These are phyloP conservation scores for Neospermospora avenae DNA, from an alignment of 2,329 filamentous ascomycete species.

Conservation along the genomic window DNA sequence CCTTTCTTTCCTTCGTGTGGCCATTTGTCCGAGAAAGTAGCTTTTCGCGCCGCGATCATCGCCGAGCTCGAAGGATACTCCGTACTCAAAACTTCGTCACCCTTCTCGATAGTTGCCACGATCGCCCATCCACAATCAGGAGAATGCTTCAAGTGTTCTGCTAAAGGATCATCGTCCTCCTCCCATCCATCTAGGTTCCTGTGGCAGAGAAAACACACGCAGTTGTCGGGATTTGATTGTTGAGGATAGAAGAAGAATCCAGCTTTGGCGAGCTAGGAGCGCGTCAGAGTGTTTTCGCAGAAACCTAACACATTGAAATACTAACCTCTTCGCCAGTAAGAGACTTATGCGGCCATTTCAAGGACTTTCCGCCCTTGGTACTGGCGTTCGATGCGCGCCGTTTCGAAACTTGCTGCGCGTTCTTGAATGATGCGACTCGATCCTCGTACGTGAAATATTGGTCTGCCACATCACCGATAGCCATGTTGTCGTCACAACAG, in stretches of 20 bases:
- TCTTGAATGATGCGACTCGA: slow-evolving; percentile 77
- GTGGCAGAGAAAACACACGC: slow-evolving; percentile 81
- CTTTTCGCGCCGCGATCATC: slow-evolving; percentile 73
- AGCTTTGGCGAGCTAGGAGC: slow-evolving; percentile 72
- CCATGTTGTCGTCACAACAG: slow-evolving; percentile 22
- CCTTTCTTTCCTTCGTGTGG: slow-evolving; percentile 84
- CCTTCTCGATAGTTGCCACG: slow-evolving; percentile 58
- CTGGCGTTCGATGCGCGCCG: slow-evolving; percentile 66
- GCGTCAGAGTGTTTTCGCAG: slow-evolving; percentile 13
- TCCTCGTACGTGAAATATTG: slow-evolving; percentile 64
- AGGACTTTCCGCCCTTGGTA: slow-evolving; percentile 53
- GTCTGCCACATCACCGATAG: slow-evolving; percentile 36
- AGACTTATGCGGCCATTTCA: slow-evolving; percentile 75
- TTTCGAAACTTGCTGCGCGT: slow-evolving; percentile 59
- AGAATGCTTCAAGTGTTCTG: slow-evolving; percentile 82
- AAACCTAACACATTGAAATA: slow-evolving; percentile 35
- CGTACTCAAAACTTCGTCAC: slow-evolving; percentile 58
- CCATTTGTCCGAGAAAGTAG: slow-evolving; percentile 83
- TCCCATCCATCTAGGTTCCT: slow-evolving; percentile 92
- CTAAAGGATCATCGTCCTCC: slow-evolving; percentile 73
- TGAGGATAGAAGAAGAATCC: slow-evolving; percentile 88
- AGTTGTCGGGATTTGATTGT: slow-evolving; percentile 76
- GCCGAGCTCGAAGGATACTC: slow-evolving; percentile 70
- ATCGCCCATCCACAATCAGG: slow-evolving; percentile 85
- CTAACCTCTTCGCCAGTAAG: slow-evolving; percentile 58